Base-by-base conservation (phyloP, 1,139 yeast species). In the Candida sojae region DNA sequence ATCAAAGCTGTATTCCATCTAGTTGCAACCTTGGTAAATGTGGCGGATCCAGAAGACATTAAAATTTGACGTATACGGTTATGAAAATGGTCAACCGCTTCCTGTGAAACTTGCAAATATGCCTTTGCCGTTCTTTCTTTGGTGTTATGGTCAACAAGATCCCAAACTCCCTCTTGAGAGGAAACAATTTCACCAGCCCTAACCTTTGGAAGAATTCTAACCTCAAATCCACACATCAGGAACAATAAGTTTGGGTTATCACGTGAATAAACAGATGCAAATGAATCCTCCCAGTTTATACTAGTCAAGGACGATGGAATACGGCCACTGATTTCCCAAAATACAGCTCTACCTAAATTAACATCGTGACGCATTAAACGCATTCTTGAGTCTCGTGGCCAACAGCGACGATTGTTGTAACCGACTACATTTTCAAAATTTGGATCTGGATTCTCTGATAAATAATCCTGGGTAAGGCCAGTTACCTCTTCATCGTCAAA, bases 361-460 rank as follows among this genome's bases (percentile, higher is more conserved):
- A 93, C 98, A 69, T 95, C 99, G 53, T 85, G 87, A 43, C 97
- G 77, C 83, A 92, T 86, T 45, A 93, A 70, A 56, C 92, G 81
- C 99, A 95, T 93, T 53, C 98, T 78, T 13, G 85, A 73, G 63
- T 93, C 99, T 44, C 89, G 74, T 4, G 99, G 97, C 99, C 99
- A 95, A 62, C 98, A 91, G 46, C 84, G 83, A 57, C 88, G 89
- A 57, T 90, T 90, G 57, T 88, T 89, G 64, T 92, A 93, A 0
- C 96, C 96, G 25, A 87, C 83, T n/a, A 86, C 84, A 56, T 85
- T 86, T 59, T 88, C 96, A 64, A 87, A 87, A 59, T 88, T 88
- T 0, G 97, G 96, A 68, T 91, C 97, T 0, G 97, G 97, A 58
- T 90, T 88, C 56, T 90, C 96, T 0, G 86, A 75, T 35, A 91